Percentiles rank a stretch among this genome's conserved stretches.
phyloP scores from a whole-genome alignment of 2,329 filamentous ascomycete species.

The Metarhizium guizhouense region DNA sequence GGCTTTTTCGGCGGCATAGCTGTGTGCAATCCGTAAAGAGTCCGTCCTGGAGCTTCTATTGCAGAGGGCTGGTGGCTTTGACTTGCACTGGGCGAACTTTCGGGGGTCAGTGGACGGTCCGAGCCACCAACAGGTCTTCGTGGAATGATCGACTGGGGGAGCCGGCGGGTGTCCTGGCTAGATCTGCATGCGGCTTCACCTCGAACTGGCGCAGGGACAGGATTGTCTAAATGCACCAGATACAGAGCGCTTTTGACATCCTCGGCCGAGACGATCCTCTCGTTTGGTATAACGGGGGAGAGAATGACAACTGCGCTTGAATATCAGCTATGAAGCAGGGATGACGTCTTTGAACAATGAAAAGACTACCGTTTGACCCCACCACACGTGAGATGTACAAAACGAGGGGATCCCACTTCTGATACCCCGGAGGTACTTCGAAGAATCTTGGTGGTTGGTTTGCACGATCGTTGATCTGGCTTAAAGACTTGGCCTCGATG shows the following conservation, averaged over 20 bases:
- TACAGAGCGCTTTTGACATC: slow-evolving; percentile 86
- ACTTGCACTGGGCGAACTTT: slow-evolving; percentile 10
- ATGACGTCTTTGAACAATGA: background rate
- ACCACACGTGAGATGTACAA: slow-evolving; percentile 93
- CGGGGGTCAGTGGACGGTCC: slow-evolving; percentile 17
- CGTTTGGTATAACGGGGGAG: slow-evolving; percentile 78
- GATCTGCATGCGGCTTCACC: slow-evolving; percentile 28
- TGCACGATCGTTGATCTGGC: slow-evolving; percentile 69
- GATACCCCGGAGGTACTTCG: slow-evolving; percentile 54
- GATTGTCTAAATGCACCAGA: slow-evolving; percentile 57
- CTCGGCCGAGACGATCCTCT: slow-evolving; percentile 79
- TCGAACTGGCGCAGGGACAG: slow-evolving; percentile 21
- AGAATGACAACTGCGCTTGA: slow-evolving; percentile 71
- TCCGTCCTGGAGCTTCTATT: slow-evolving; percentile 1
- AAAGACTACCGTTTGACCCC: slow-evolving; percentile 65
- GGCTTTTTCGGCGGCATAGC: slow-evolving; percentile 18
- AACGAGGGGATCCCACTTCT: slow-evolving; percentile 42
- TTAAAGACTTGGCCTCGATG: slow-evolving; percentile 77
- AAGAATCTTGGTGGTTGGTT: slow-evolving; percentile 82
- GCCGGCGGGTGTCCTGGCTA: slow-evolving; percentile 26
- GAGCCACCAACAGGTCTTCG: slow-evolving; percentile 41
- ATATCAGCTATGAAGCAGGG: background rate
- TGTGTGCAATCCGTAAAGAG: slow-evolving; percentile 9
- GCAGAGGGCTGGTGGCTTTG: background rate
- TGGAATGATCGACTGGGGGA: slow-evolving; percentile 23